Evolutionary conservation across 78 protist species (phyloP), one percentile per base, ranked within the genome.

Genomic region (Anaeramoeba flamelloides): DNA sequence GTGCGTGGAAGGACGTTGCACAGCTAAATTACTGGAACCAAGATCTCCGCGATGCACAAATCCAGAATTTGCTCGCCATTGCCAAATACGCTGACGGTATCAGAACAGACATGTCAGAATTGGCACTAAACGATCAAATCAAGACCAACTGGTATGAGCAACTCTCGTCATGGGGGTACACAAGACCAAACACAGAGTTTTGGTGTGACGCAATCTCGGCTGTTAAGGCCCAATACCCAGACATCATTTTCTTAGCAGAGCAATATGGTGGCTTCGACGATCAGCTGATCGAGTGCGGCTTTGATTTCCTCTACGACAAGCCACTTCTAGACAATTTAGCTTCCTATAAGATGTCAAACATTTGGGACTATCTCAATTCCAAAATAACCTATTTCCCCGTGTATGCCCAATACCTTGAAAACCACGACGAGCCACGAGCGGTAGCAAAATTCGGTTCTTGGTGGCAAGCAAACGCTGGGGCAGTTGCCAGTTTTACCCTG

Each of bases 41-140:
- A n/a, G n/a, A n/a, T n/a, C 79, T 65, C 81, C 32, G 76, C 40
- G 26, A 76, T 82, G 31, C 12, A 40, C 33, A 8, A 33, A 31
- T 81, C 33, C 22, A 0, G 41, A 40, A 84, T 22, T 39, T 87
- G 41, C 0, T 76, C 38, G 75, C 65, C 1, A 84, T 89, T 22
- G 91, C 94, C 0, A 30, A 84, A 2, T 39, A 82, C 2, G 40
- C 89, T 0, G 95, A 92, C 78, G 94, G 87, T 0, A 89, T 92
- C 74, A 80, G 95, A 34, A 85, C 89, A 76, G 95, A 92, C 81
- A 92, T 92, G 95, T 90, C 95, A 1, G 89, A 89, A 82, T 74
- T 92, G 32, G 38, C 86, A 39, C 38, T 92, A 34, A 92, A 92
- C 77, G 34, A 77, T 41, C 31, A 84, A 17, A 1, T 1, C 77